Percentiles rank a stretch among this genome's conserved stretches.
These are phyloP conservation scores for Urtica urens DNA, from an alignment of 306 rosid genomes.

Conservation along the genomic window DNA sequence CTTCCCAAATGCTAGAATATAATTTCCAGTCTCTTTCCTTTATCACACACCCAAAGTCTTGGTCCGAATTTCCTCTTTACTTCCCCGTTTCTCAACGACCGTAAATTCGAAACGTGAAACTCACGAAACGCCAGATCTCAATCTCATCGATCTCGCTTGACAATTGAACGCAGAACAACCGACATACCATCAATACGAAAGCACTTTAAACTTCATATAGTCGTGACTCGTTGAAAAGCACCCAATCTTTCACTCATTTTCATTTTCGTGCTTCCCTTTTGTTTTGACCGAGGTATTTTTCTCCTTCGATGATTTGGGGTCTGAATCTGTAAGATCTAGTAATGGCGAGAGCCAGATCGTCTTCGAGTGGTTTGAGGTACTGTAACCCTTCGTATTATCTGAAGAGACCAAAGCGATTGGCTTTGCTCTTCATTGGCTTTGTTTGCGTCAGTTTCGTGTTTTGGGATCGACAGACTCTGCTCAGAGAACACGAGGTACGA, in stretches of 20 bases:
- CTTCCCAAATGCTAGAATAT: too few species aligned
- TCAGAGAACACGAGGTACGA: constrained; percentile 74
- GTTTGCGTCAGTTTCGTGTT: constrained; percentile 48
- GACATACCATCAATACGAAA: neutral
- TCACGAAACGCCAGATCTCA: constrained; percentile 16
- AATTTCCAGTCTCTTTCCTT: neutral
- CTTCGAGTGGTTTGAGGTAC: constrained; percentile 45
- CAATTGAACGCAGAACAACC: neutral
- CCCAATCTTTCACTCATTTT: neutral
- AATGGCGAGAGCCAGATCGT: constrained; percentile 78
- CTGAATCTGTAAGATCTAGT: constrained; percentile 15
- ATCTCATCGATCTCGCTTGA: neutral
- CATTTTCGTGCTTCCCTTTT: too few species aligned
- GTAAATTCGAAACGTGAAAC: constrained; percentile 18
- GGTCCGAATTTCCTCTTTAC: neutral
- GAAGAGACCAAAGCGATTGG: constrained; percentile 79
- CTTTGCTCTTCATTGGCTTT: constrained; percentile 72
- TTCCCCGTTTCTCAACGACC: neutral
- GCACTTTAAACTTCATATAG: neutral
- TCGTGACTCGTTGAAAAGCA: neutral
- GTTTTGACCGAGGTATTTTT: neutral
- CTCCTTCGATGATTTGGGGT: constrained; percentile 8
- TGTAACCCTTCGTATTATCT: constrained; percentile 76
- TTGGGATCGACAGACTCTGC: constrained; percentile 91
- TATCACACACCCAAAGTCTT: neutral